Percentiles rank a stretch among this genome's conserved stretches.
Conservation (phyloP, 1,139 yeast genomes). For the Blastobotrys niveus region DNA sequence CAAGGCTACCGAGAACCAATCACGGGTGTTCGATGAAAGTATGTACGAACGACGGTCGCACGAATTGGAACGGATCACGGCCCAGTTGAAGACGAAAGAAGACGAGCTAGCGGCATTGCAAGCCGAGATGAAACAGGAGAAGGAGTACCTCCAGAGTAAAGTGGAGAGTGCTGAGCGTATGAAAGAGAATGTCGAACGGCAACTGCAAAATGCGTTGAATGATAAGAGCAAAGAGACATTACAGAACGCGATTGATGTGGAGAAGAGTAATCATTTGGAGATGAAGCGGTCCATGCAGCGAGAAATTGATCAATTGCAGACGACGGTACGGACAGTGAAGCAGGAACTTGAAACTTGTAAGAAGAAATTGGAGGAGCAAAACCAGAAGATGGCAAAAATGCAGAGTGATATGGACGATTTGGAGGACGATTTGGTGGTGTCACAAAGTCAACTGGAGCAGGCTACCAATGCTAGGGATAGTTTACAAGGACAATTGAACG, state of each 20-base stretch:
- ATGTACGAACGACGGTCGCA: constrained; percentile 15
- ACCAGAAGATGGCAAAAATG: constrained; percentile 20
- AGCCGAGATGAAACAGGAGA: constrained; percentile 18
- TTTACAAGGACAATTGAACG: constrained; percentile 17
- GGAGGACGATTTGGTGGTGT: constrained; percentile 22
- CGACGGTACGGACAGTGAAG: constrained; percentile 4
- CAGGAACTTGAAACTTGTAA: constrained; percentile 12
- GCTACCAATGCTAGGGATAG: constrained; percentile 18
- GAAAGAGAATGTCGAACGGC: constrained; percentile 23
- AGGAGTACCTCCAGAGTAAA: constrained; percentile 18
- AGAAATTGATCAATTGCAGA: constrained; percentile 23
- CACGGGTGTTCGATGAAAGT: constrained; percentile 19
- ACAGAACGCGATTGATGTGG: constrained; percentile 19
- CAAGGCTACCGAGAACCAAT: constrained; percentile 14
- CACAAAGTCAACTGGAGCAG: constrained; percentile 21
- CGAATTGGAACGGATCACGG: constrained; percentile 19
- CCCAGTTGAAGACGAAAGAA: constrained; percentile 16
- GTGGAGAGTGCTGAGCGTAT: constrained; percentile 19
- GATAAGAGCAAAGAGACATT: constrained; percentile 18
- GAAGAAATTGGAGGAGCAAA: constrained; percentile 21
- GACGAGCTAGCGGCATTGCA: constrained; percentile 16
- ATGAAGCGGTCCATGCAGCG: constrained; percentile 20
- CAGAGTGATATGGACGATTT: constrained; percentile 22
- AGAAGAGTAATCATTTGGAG: constrained; percentile 20
- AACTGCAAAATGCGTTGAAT: constrained; percentile 18